Evolutionary conservation across 108 stramenopile species (phyloP), one percentile per base, ranked within the genome.

Genomic region (Bacterosira constricta): DNA sequence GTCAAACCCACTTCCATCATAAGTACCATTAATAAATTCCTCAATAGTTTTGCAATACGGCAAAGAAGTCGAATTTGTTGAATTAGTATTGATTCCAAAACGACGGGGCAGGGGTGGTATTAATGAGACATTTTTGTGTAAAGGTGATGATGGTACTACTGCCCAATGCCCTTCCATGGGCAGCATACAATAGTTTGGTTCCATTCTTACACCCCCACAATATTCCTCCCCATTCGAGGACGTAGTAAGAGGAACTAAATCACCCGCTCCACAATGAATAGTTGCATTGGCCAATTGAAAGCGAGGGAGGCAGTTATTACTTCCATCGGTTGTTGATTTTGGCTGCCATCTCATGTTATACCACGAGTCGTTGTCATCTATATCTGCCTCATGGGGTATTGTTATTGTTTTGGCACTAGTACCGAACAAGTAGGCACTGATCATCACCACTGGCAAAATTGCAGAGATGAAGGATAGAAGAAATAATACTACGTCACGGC

Each of bases 191-290:
- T 42, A 64, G 25, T 54, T 63, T 1, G 52, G 55, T 51, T 56
- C 36, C 52, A 73, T 30, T 6, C 11, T 29, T 1, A 74, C 73
- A 15, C 73, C 73, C 0, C 73, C 73, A 34, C 73, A 74, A 4
- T 27, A 30, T 41, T 42, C 0, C 17, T 52, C 41, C 15, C 30
- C 60, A 21, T 53, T 26, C 31, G 13, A 31, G 7, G 29, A 51
- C 0, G 3, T 18, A 34, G 6, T 4, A 2, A 54, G 42, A 21
- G 31, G 45, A 11, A 25, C 50, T 39, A 68, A 44, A 3, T 1
- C 7, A 13, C 17, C 32, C 32, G 21, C 30, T 44, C 30, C 52
- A 42, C 71, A 72, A 52, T 72, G 51, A 6, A 72, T 63, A 23
- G 45, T 38, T 5, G 58, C 35, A n/a, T 71, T 71, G 26, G 70